These are phyloP conservation scores for Tylopilus intermedius DNA, from an alignment of 768 basidiomycete species.

Conservation along the genomic window DNA sequence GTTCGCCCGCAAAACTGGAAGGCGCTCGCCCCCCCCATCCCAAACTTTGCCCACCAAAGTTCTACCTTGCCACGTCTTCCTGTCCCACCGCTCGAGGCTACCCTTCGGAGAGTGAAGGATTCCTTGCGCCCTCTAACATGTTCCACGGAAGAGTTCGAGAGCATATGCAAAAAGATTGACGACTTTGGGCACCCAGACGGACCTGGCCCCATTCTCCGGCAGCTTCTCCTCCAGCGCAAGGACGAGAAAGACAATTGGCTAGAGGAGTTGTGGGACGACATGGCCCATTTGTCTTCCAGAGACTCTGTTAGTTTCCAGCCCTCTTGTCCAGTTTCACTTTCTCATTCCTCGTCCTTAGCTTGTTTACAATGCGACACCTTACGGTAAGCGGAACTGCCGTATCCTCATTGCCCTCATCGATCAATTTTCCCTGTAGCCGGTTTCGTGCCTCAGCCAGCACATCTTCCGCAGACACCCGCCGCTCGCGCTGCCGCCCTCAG, in stretches of 20 bases:
- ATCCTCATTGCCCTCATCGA: constrained; percentile 7
- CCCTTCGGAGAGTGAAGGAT: constrained; percentile 62
- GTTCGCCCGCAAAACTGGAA: constrained; percentile 38
- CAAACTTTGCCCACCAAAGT: constrained; percentile 52
- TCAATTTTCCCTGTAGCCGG: constrained; percentile 49
- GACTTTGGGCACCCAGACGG: constrained; percentile 45
- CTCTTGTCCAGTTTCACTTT: background rate
- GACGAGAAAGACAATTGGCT: constrained; percentile 71
- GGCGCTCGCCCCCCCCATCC: background rate
- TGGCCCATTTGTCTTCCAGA: constrained; percentile 75
- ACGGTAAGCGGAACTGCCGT: constrained; percentile 49
- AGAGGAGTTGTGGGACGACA: constrained; percentile 92
- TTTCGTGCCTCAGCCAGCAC: constrained; percentile 61
- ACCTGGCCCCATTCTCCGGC: constrained; percentile 55
- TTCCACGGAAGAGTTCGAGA: constrained; percentile 51
- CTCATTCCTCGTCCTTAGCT: constrained; percentile 41
- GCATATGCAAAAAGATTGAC: constrained; percentile 59
- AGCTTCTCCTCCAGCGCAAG: constrained; percentile 52
- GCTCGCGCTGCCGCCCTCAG: constrained; percentile 69
- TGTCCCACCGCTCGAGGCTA: constrained; percentile 61
- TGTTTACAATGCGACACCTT: constrained; percentile 91
- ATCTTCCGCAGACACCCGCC: constrained; percentile 54
- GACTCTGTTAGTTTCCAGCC: constrained; percentile 56
- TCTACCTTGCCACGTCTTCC: constrained; percentile 63
- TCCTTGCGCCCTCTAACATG: constrained; percentile 72